These are phyloP conservation scores for Fragosphaeria purpurea DNA, from an alignment of 2,329 filamentous ascomycete species.

Conservation along the genomic window DNA sequence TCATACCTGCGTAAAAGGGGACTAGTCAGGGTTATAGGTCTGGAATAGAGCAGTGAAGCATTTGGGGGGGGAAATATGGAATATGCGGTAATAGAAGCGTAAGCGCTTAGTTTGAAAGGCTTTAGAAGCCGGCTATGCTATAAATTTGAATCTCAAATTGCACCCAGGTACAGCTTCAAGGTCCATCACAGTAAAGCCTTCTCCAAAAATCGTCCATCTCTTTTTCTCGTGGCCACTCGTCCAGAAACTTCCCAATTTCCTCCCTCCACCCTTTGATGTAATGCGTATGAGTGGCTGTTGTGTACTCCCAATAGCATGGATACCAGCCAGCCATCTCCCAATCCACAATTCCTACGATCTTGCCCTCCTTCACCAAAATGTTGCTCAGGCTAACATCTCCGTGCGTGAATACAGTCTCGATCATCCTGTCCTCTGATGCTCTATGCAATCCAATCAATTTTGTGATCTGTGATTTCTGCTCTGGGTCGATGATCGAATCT, in stretches of 20 bases:
- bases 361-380: conserved; percentile 29
- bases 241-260: background rate
- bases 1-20: too few species aligned
- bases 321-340: conserved; percentile 39
- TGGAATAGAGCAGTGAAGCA: too few species aligned
- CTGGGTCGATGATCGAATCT: background rate
- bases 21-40: too few species aligned
- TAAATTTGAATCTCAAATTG: too few species aligned
- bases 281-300: background rate
- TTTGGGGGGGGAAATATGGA: too few species aligned
- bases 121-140: too few species aligned
- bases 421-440: background rate
- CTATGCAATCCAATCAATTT: background rate
- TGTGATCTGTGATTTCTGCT: background rate
- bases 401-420: conserved; percentile 38
- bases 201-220: background rate
- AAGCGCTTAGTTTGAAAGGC: too few species aligned
- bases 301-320: conserved; percentile 29
- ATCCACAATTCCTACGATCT: conserved; percentile 33
- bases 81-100: too few species aligned
- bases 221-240: background rate
- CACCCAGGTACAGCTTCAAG: too few species aligned
- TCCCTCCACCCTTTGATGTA: background rate
- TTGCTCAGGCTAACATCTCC: conserved; percentile 37
- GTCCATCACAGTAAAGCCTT: background rate